phyloP scores from a whole-genome alignment of 2,329 filamentous ascomycete genomes.

The Claviceps arundinis region DNA sequence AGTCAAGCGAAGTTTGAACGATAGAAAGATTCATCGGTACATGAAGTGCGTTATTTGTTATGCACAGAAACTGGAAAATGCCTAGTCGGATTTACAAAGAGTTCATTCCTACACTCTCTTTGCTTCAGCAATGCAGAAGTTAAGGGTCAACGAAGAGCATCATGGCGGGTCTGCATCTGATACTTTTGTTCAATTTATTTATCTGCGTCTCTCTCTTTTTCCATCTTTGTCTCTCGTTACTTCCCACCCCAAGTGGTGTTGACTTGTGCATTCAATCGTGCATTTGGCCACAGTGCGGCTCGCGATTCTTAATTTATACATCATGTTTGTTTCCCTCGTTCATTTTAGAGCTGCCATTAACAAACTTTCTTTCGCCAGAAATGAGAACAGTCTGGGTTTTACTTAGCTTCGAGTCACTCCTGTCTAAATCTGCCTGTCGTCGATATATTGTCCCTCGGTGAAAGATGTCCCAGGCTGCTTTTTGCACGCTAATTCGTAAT shows the following conservation, averaged over 20 bases:
- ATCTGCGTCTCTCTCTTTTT: no score
- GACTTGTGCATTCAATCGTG: background rate
- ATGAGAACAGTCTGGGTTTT: no score
- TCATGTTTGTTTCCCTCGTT: background rate
- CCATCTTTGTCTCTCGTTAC: background rate
- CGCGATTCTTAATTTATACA: background rate
- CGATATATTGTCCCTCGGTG: no score
- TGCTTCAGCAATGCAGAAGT: no score
- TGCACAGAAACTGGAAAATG: conserved; percentile 25
- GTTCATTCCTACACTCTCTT: no score
- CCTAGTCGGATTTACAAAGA: background rate
- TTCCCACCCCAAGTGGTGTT: background rate
- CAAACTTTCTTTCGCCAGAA: background rate
- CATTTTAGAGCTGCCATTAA: background rate
- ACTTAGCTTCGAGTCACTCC: no score
- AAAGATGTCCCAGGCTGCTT: no score
- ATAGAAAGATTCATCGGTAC: conserved; percentile 27
- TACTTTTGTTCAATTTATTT: background rate
- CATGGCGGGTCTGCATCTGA: background rate
- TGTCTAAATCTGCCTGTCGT: no score
- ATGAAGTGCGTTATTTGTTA: conserved; percentile 29
- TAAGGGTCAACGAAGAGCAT: background rate
- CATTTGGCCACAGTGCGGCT: background rate
- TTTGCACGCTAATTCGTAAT: no score
- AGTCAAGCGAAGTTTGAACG: conserved; percentile 21